Percentiles rank a stretch among this genome's conserved stretches.
Conservation (phyloP, 2,329 filamentous ascomycete species). For the Alternaria incomplexa region DNA sequence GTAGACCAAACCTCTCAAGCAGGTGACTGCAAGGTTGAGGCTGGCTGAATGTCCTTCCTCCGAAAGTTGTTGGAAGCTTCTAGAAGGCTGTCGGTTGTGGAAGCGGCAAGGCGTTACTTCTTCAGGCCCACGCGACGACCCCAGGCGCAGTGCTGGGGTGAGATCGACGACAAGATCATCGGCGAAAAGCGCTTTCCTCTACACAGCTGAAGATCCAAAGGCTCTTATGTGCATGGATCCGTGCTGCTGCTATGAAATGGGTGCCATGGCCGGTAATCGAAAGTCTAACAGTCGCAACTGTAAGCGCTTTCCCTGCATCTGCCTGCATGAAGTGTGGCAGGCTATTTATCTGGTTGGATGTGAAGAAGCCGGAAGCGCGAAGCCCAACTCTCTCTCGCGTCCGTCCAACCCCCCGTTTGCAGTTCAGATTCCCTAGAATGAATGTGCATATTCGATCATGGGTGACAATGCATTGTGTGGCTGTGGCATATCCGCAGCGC, state of each 20-base stretch:
- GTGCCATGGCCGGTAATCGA: neutral
- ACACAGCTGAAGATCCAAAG: neutral
- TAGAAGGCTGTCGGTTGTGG: neutral
- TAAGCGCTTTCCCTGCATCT: neutral
- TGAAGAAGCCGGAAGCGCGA: neutral
- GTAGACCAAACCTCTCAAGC: neutral
- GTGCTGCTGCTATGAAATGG: neutral
- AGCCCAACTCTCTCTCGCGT: neutral
- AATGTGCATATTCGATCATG: neutral
- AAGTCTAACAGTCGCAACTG: neutral
- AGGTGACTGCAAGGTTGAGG: neutral
- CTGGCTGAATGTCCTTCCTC: neutral
- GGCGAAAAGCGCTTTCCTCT: neutral
- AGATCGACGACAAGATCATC: neutral
- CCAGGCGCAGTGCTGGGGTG: neutral
- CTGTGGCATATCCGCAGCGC: neutral
- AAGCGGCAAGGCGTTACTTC: neutral
- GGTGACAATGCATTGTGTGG: neutral
- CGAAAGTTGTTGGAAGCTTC: neutral
- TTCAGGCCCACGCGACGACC: neutral
- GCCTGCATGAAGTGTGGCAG: neutral
- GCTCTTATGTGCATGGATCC: neutral
- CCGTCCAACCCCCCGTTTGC: neutral
- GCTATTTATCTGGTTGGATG: neutral
- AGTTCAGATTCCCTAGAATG: neutral